Base-by-base conservation (phyloP, 805 yeast genomes). In the Maudiozyma bulderi region DNA sequence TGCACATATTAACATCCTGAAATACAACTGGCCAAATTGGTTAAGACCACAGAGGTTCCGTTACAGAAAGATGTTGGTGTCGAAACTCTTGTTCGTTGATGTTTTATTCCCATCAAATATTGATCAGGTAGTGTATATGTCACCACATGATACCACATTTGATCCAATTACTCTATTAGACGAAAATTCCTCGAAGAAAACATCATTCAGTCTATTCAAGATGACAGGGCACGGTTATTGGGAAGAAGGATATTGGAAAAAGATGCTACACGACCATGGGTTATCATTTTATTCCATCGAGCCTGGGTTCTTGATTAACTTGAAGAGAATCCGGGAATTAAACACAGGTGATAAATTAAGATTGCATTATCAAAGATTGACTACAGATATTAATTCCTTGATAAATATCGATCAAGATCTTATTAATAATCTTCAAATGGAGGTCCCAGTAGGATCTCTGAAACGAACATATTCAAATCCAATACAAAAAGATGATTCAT, bases 1-100 rank as follows among this genome's bases (percentile, higher is more conserved):
- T 37, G 57, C 52, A 1, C 42, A 37, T 7, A 53, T 60, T 7
- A 91, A 88, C 57, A 66, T 88, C 43, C 72, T 93, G n/a, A 78
- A 84, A 0, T 91, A 86, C 64, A 83, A 84, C 53, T 91, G 99
- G 99, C 99, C 99, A 11, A 64, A 72, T 8, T 91, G 97, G 95
- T 70, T 91, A 20, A 75, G 90, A 45, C 74, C 75, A 3, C 98
- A 91, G 66, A 65, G 82, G 37, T 91, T 84, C 54, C 79, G 79
- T 58, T 89, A 83, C 59, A 73, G 96, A 52, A 80, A 82, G 3
- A 79, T 88, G 46, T 86, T 95, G 89, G 95, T 93, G 4, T 86
- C 84, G 61, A 91, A 91, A 64, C 82, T 90, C 35, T 67, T 91
- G 46, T 88, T 91, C 57, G 67, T 89, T 53, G 99, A 91, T 67